Evolutionary conservation across 2,329 filamentous ascomycete species (phyloP), one percentile per base, ranked within the genome.

Genomic region (Exophiala spinifera): DNA sequence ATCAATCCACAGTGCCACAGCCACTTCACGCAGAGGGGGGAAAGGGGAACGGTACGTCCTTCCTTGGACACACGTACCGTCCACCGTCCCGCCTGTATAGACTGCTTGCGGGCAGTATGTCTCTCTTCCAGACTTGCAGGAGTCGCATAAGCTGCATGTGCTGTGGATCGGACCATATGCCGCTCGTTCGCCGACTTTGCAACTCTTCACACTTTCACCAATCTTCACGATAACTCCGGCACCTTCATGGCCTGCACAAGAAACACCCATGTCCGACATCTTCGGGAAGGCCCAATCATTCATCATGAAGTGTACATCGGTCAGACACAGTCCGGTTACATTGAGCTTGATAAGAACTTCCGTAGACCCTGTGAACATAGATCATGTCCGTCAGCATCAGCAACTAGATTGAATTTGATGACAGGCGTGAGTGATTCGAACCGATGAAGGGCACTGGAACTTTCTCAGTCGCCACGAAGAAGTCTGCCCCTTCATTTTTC

Each of bases 311-410:
- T 83, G 80, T 14, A 84, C 67, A 61, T 84, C 81, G 20, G 73
- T 75, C 56, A 77, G 75, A 67, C 81, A 84, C 40, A 84, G 70
- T 0, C 81, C 81, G 1, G 80, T 84, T 15, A 72, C 73, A 53
- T 82, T 83, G 44, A 84, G 71, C 48, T 74, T 76, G 61, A 84
- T 71, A 4, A 84, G 71, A 19, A 83, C 67, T 55, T 83, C 79
- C 46, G 80, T 72, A 5, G 76, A 75, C 14, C 75, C 77, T 77
- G 47, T 14, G 11, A 50, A 50, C 33, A 36, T 36, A 6, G 46
- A n/a, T n/a, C n/a, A n/a, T 37, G 7, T 25, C 23, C 23, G 20
- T 48, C 46, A n/a, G n/a, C n/a, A n/a, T n/a, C n/a, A 48, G 46
- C 33, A 15, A 36, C 7, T 36, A 28, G 20, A 40, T n/a, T n/a